Percentiles rank a stretch among this genome's conserved stretches.
Conservation (phyloP, 495 filamentous ascomycete genomes). For the Aspergillus avenaceus region DNA sequence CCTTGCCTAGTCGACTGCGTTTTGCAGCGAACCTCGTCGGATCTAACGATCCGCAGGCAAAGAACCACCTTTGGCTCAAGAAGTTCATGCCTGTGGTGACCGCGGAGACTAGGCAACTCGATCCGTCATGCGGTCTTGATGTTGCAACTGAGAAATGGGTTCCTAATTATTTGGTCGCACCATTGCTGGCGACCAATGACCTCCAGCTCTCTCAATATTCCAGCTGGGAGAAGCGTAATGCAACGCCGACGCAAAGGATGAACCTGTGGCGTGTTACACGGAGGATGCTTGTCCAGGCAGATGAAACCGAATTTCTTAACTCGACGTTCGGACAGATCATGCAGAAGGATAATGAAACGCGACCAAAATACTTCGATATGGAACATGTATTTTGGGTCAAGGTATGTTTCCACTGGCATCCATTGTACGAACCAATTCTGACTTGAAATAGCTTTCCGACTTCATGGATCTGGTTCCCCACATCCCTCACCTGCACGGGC, state of each 20-base stretch:
- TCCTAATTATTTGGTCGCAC: conserved; percentile 70
- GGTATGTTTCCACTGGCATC: conserved; percentile 38
- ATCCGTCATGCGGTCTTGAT: conserved; percentile 36
- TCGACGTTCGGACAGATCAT: conserved; percentile 41
- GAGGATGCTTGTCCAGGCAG: conserved; percentile 44
- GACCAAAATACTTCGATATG: conserved; percentile 51
- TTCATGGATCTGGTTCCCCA: conserved; percentile 69
- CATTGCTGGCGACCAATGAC: conserved; percentile 73
- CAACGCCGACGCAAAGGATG: conserved; percentile 42
- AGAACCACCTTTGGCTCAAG: conserved; percentile 39
- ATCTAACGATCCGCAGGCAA: conserved; percentile 42
- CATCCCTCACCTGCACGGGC: conserved; percentile 61
- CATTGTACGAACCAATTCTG: conserved; percentile 8
- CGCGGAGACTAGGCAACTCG: conserved; percentile 44
- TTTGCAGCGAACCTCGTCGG: conserved; percentile 46
- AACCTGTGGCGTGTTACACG: conserved; percentile 54
- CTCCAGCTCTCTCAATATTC: conserved; percentile 68
- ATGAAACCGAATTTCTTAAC: conserved; percentile 30
- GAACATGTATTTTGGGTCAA: conserved; percentile 74
- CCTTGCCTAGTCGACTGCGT: conserved; percentile 47
- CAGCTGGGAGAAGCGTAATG: conserved; percentile 58
- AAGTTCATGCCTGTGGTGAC: conserved; percentile 52
- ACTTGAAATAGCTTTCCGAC: conserved; percentile 57
- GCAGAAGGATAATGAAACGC: conserved; percentile 43
- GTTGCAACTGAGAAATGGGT: conserved; percentile 64